Evolutionary conservation across 805 yeast genomes (phyloP), one percentile per base, ranked within the genome.

Genomic region (Teunomyces atbi): DNA sequence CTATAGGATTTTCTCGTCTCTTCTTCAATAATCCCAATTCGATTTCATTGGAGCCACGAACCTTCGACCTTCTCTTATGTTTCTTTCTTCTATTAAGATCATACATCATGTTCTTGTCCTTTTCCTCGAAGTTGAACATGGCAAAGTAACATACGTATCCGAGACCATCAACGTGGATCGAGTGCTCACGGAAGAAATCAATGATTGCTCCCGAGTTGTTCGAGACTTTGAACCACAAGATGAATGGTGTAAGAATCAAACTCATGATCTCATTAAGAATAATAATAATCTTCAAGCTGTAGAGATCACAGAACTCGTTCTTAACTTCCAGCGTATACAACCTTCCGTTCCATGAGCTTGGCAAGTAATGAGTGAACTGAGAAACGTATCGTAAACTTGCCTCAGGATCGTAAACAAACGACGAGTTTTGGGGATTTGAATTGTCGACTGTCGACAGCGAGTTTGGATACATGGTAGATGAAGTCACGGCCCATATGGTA

Each of bases 91-190:
- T 64, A 48, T 54, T 62, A 54, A 52, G 51, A 45, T 60, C 65
- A 49, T 48, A 46, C 73, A 69, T 67, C 76, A 67, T 76, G 51
- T 71, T 70, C 49, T 71, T 67, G 46, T 73, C 77, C 49, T 77
- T 75, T 52, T 80, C 81, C 50, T 84, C 90, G 51, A 86, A 81
- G 54, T 89, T 85, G 66, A 94, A 94, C 83, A 89, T 88, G 2
- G 98, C 98, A 74, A 84, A 89, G 26, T 89, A 84, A 60, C 98
- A 92, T 32, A 94, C 96, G 59, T 91, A 86, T 0, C 99, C 99
- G 34, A 94, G 71, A 0, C 97, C 98, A 68, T 91, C 97, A 41
- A 91, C 89, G 62, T 92, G 94, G 10, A 90, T 83, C 10, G 96
- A 83, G 54, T 81, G 85, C 48, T 92, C 97, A 46, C 98, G 71